A percentile compares a stretch with the other conserved stretches of the same genome.
These are phyloP conservation scores for Nitzschia sp. DNA, from an alignment of 108 stramenopile genomes.

Conservation along the genomic window DNA sequence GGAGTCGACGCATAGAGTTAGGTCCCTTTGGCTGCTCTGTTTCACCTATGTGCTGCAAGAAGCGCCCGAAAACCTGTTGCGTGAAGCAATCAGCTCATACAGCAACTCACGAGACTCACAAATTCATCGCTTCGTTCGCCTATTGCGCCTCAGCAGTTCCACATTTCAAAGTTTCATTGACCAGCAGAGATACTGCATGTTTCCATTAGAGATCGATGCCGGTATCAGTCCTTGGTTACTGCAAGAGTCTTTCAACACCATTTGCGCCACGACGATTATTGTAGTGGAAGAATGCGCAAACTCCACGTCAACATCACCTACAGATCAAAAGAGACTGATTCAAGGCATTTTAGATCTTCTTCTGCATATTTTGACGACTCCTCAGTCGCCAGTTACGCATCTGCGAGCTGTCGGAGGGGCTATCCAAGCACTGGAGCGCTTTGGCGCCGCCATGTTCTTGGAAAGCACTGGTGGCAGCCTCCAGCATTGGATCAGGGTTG, in stretches of 20 bases:
- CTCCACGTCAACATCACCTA: slow-evolving; percentile 35
- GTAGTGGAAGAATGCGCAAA: slow-evolving; percentile 75
- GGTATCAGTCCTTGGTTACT: slow-evolving; percentile 67
- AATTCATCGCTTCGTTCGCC: slow-evolving; percentile 65
- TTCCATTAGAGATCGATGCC: slow-evolving; percentile 34
- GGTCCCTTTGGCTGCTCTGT: slow-evolving; percentile 71
- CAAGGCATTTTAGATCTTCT: slow-evolving; percentile 70
- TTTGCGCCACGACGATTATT: slow-evolving; percentile 77
- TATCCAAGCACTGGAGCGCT: slow-evolving; percentile 77
- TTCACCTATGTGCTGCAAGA: slow-evolving; percentile 84
- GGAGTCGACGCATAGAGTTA: slow-evolving; percentile 76
- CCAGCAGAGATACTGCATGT: slow-evolving; percentile 31
- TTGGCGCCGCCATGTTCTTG: slow-evolving; percentile 72
- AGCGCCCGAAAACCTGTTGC: slow-evolving; percentile 72
- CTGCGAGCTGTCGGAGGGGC: slow-evolving; percentile 80
- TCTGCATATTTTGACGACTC: slow-evolving; percentile 76
- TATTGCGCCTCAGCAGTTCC: slow-evolving; percentile 61
- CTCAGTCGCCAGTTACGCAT: slow-evolving; percentile 83
- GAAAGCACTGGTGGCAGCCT: slow-evolving; percentile 52
- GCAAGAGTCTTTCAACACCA: slow-evolving; percentile 85
- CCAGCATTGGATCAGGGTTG: slow-evolving; percentile 81
- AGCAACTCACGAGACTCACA: slow-evolving; percentile 50
- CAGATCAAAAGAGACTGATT: slow-evolving; percentile 54
- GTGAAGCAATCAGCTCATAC: slow-evolving; percentile 54
- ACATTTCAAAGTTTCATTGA: slow-evolving; percentile 78